Conservation (phyloP, 768 basidiomycete species). For the Serpula lacrymans region DNA sequence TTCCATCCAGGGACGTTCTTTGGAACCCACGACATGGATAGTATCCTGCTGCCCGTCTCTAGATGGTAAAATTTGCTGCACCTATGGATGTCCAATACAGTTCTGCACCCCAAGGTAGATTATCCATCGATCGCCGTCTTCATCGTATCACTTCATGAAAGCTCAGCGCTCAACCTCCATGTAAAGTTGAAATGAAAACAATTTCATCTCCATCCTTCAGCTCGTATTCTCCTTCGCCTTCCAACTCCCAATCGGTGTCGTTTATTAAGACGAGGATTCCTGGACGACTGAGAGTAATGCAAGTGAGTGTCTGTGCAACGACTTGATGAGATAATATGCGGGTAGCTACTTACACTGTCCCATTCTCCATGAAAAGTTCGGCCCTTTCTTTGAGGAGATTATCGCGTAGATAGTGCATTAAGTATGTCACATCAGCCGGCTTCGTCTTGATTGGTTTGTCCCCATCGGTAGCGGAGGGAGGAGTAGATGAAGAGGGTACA, state of each 20-base stretch:
- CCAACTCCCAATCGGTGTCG: constrained; percentile 96
- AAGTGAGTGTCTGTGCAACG: constrained; percentile 4
- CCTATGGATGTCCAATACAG: too few relatives aligned
- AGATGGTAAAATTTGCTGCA: too few relatives aligned
- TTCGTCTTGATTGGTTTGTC: constrained; percentile 25
- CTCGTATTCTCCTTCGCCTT: constrained; percentile 86
- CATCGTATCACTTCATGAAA: too few relatives aligned
- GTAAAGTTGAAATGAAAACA: constrained; percentile 94
- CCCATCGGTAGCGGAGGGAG: constrained; percentile 2
- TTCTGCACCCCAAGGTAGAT: too few relatives aligned
- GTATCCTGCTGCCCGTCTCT: too few relatives aligned
- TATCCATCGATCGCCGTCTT: too few relatives aligned
- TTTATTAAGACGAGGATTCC: constrained; percentile 97
- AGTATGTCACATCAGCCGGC: constrained; percentile 63
- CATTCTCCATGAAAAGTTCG: constrained; percentile 86
- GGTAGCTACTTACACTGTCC: constrained; percentile 66
- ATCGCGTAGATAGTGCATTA: constrained; percentile 76
- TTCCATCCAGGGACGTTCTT: too few relatives aligned
- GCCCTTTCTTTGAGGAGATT: constrained; percentile 78
- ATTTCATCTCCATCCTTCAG: constrained; percentile 82
- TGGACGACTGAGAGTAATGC: constrained; percentile 63
- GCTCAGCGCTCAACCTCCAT: constrained; percentile 89
- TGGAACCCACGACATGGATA: too few relatives aligned
- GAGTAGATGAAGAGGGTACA: too few relatives aligned
- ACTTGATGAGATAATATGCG: not conserved